Conservation (phyloP, 2,329 filamentous ascomycete species). For the Microsporum ferrugineum region DNA sequence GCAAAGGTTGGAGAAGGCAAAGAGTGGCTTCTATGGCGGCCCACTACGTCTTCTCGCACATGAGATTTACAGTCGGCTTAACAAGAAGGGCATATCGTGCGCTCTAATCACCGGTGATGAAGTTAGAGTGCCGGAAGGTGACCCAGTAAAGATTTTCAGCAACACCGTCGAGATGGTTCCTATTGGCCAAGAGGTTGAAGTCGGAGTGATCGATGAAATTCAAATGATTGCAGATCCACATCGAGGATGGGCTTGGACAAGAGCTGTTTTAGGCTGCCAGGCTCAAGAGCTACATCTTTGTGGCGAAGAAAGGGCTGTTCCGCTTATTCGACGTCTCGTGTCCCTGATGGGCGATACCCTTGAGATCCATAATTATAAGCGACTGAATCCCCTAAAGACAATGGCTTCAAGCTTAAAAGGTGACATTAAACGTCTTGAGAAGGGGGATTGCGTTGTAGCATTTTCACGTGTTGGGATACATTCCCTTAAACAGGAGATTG, state of each 20-base stretch:
- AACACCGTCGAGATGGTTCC: conserved; percentile 91
- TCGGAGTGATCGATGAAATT: conserved; percentile 95
- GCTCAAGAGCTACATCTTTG: conserved; percentile 88
- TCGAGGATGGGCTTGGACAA: conserved; percentile 89
- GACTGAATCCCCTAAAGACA: conserved; percentile 65
- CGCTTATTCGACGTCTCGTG: conserved; percentile 66
- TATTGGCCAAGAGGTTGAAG: conserved; percentile 53
- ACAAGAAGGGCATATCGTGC: conserved; percentile 63
- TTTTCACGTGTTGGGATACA: conserved; percentile 80
- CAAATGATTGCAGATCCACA: conserved; percentile 81
- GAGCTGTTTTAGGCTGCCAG: conserved; percentile 74
- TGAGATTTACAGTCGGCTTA: conserved; percentile 84
- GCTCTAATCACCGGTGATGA: conserved; percentile 87
- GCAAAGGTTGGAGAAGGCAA: conserved; percentile 65
- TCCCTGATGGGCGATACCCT: conserved; percentile 71
- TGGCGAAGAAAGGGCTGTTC: conserved; percentile 73
- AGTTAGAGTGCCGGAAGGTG: conserved; percentile 54
- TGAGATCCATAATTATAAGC: conserved; percentile 68
- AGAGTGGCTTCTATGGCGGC: conserved; percentile 76
- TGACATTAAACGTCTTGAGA: conserved; percentile 56
- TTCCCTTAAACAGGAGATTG: conserved; percentile 64
- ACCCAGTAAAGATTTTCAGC: conserved; percentile 52
- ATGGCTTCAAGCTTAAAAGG: conserved; percentile 53
- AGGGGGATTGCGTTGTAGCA: conserved; percentile 81
- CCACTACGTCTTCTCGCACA: conserved; percentile 81